Evolutionary conservation across 2,329 filamentous ascomycete species (phyloP), one percentile per base, ranked within the genome.

Genomic region (Teratosphaeria epicoccoides): DNA sequence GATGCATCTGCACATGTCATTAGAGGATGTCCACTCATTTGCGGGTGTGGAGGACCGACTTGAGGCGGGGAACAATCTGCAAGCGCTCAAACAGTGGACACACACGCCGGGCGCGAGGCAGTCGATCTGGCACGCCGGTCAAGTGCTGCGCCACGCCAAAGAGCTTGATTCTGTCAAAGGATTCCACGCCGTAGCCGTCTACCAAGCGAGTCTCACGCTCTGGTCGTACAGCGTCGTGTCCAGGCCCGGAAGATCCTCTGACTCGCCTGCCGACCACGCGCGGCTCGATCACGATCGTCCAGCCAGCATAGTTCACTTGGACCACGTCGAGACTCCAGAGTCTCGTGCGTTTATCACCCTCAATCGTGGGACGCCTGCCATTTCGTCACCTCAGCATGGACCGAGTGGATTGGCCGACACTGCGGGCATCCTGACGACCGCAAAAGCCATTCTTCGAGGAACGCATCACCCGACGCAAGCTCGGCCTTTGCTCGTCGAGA

Each of bases 41-140:
- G 77, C 79, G 0, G 82, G 82, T 3, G 81, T 82, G 50, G 80
- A 81, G 51, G 81, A 80, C 20, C 77, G 81, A 52, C 80, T 83
- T 17, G 79, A 84, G 61, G 82, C 82, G 4, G 74, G 78, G 4
- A 70, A 73, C 3, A 72, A 79, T 10, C 80, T 79, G 55, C 75
- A 78, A 0, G 67, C 73, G 0, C 66, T 84, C 4, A 73, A 76
- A 55, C 70, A 76, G 14, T 84, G 81, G 81, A 72, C 72, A 0
- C 69, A 73, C 29, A 78, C 71, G 47, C 55, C 68, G 1, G 73
- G 79, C 28, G 75, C 80, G 5, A 73, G 81, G 24, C 74, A 75
- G 49, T 78, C 81, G 10, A 61, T 85, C 1, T 85, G 79, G 76
- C 80, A 82, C 57, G 83, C 83, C 1, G 82, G 80, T 0, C 83